These are phyloP conservation scores for Plasmodium gonderi DNA, from an alignment of 169 alveolate genomes.

Conservation along the genomic window DNA sequence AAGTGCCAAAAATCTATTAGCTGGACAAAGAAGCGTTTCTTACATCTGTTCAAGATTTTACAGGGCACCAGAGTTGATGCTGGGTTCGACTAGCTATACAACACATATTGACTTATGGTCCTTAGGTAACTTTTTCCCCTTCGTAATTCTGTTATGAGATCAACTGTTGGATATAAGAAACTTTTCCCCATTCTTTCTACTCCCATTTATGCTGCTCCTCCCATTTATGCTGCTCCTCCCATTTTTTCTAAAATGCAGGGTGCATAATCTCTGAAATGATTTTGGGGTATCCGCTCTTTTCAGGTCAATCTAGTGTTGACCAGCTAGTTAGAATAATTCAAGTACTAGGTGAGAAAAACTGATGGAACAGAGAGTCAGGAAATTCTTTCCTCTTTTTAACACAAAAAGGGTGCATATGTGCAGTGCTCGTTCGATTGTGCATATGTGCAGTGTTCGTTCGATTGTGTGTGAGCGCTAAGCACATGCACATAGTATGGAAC, in stretches of 20 bases:
- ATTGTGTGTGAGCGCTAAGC: background rate
- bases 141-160: too few relatives aligned
- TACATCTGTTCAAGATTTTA: constrained; percentile 98
- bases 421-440: background rate
- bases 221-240: background rate
- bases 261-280: constrained; percentile 96
- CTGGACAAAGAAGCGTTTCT: constrained; percentile 95
- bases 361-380: background rate
- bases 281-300: constrained; percentile 95
- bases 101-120: constrained; percentile 99
- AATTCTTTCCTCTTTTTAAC: background rate
- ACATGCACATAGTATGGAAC: too few relatives aligned
- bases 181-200: background rate
- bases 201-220: background rate
- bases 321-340: constrained; percentile 96
- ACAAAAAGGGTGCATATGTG: too few relatives aligned
- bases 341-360: constrained; percentile 80
- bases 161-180: too few relatives aligned
- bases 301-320: constrained; percentile 97
- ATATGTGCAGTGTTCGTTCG: background rate
- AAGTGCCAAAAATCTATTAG: constrained; percentile 94
- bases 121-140: constrained; percentile 87
- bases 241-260: constrained; percentile 83
- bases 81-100: constrained; percentile 98
- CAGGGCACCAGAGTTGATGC: constrained; percentile 99